Evolutionary conservation across 176 grass and related monocot genomes (phyloP).

Genomic region (Carex pumila): DNA sequence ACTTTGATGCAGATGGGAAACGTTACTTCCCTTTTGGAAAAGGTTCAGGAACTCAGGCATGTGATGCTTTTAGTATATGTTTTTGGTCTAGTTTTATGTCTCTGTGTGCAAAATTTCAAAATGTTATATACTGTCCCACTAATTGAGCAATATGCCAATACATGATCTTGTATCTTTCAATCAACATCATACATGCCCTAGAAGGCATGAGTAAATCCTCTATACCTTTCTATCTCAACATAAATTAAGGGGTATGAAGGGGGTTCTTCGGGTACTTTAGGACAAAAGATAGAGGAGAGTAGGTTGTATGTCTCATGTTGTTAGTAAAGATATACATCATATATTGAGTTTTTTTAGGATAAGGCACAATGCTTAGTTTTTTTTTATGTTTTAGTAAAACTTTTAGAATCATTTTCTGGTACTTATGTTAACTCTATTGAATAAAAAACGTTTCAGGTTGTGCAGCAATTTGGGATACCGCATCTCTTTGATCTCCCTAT

Average conservation of each 20-base stretch:
- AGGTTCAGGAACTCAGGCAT: constrained; percentile 90
- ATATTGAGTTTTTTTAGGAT: no score
- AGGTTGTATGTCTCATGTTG: not conserved
- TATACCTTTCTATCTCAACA: not conserved
- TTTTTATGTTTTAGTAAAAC: not conserved
- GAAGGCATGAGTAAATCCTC: not conserved
- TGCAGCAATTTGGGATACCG: constrained; percentile 95
- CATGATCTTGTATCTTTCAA: not conserved
- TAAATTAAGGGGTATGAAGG: not conserved
- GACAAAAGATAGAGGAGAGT: not conserved
- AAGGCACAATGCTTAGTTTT: not conserved
- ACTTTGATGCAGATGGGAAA: constrained; percentile 94
- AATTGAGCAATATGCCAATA: not conserved
- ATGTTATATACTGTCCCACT: not conserved
- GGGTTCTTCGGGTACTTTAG: not conserved
- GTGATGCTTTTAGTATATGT: not conserved
- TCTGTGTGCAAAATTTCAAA: not conserved
- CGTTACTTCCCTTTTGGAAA: constrained; percentile 82
- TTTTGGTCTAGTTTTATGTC: not conserved
- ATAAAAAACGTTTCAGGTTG: constrained; percentile 60
- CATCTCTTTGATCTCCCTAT: constrained; percentile 95
- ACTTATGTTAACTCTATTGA: not conserved
- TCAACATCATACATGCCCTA: constrained; percentile 21
- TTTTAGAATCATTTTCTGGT: not conserved
- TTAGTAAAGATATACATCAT: no score